Conservation (phyloP, 2,329 filamentous ascomycete species). For the Cyphellophora attinorum region DNA sequence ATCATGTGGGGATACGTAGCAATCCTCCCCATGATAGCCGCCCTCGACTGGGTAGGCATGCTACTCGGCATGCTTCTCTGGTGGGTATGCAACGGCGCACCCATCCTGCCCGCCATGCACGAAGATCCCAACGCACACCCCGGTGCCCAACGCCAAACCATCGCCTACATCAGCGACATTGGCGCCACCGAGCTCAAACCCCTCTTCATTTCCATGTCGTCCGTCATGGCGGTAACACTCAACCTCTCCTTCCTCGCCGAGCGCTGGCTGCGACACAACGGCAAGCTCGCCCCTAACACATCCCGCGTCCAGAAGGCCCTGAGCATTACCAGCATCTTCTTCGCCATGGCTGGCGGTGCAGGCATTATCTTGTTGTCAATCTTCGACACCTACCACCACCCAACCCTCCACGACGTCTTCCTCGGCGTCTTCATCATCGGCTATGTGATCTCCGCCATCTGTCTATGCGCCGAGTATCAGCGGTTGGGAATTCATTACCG, state of each 20-base stretch:
- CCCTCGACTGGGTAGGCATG: constrained; percentile 49
- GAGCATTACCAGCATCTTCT: constrained; percentile 32
- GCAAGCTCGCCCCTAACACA: constrained; percentile 66
- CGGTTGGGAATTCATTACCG: constrained; percentile 72
- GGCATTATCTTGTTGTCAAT: constrained; percentile 76
- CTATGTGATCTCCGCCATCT: constrained; percentile 76
- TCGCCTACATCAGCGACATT: constrained; percentile 50
- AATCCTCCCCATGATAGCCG: constrained; percentile 49
- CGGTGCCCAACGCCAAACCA: constrained; percentile 44
- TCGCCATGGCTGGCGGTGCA: constrained; percentile 61
- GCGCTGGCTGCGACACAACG: constrained; percentile 73
- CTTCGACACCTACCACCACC: constrained; percentile 70
- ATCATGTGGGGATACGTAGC: constrained; percentile 13
- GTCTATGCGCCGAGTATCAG: constrained; percentile 81
- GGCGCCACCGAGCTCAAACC: constrained; percentile 51
- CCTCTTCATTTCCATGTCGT: constrained; percentile 52
- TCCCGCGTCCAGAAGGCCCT: constrained; percentile 26
- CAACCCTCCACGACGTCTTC: constrained; percentile 62
- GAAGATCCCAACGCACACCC: not conserved
- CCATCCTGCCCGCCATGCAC: not conserved
- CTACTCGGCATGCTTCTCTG: constrained; percentile 50
- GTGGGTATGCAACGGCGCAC: constrained; percentile 29
- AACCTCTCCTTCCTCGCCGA: constrained; percentile 73
- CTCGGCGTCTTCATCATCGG: constrained; percentile 74
- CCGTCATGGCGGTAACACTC: constrained; percentile 64